Evolutionary conservation across 2,329 filamentous ascomycete species (phyloP).

Genomic region (Fusarium sororula): DNA sequence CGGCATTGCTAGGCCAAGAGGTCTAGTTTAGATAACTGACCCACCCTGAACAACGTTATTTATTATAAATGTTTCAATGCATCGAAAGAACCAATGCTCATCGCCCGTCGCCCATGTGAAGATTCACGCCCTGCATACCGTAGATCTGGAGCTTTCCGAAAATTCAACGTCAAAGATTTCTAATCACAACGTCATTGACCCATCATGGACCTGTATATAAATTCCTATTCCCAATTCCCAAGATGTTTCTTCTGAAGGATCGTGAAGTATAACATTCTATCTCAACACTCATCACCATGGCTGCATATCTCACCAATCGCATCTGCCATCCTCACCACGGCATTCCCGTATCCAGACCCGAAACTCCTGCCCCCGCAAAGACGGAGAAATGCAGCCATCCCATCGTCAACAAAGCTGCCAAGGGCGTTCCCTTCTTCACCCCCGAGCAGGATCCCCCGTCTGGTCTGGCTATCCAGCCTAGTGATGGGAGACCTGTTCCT

Average conservation of each 20-base stretch:
- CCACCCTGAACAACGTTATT: conserved; percentile 21
- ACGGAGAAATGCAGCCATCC: conserved; percentile 34
- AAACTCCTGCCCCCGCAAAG: conserved; percentile 36
- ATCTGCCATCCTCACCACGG: conserved; percentile 42
- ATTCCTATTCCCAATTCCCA: background rate
- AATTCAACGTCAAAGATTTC: background rate
- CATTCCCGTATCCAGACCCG: conserved; percentile 37
- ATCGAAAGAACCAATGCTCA: background rate
- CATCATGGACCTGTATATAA: conserved; percentile 8
- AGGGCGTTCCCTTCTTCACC: conserved; percentile 57
- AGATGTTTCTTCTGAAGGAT: background rate
- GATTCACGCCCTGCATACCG: background rate
- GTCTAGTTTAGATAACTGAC: conserved; percentile 5
- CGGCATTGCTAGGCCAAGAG: background rate
- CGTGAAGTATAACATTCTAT: background rate
- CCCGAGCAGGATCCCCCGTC: conserved; percentile 56
- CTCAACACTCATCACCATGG: conserved; percentile 28
- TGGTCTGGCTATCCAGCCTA: conserved; percentile 55
- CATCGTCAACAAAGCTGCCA: conserved; percentile 40
- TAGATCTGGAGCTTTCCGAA: background rate
- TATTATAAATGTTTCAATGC: conserved; percentile 17
- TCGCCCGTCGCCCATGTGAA: background rate
- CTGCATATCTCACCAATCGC: conserved; percentile 41
- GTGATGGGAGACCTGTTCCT: conserved; percentile 58
- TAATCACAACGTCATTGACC: conserved; percentile 30